phyloP scores from a whole-genome alignment of 2,329 filamentous ascomycete genomes.

The Trichoderma atrobrunneum region DNA sequence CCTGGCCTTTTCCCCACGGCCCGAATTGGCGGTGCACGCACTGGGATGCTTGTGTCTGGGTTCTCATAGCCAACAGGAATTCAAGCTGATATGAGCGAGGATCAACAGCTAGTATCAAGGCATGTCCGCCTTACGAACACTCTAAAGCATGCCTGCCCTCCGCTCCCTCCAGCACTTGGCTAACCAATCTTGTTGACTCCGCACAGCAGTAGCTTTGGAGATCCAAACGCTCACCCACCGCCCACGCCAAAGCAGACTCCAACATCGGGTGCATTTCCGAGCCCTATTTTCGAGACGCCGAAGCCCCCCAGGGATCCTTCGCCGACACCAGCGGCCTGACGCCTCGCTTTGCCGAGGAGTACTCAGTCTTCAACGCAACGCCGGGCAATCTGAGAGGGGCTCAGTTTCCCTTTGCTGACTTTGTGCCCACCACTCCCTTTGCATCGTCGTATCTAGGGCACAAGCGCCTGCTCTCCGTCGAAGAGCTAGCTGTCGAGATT shows the following conservation, averaged over 20 bases:
- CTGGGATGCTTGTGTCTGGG: conserved; percentile 23
- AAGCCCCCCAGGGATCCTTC: conserved; percentile 46
- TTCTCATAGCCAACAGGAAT: conserved; percentile 22
- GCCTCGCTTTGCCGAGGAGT: conserved; percentile 62
- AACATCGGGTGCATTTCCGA: conserved; percentile 51
- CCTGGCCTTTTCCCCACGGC: conserved; percentile 5
- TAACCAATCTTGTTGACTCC: conserved; percentile 10
- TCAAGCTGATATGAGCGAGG: conserved; percentile 60
- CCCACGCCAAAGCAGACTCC: conserved; percentile 59
- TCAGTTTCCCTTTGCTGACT: conserved; percentile 46
- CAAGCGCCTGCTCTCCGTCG: conserved; percentile 52
- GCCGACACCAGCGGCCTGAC: conserved; percentile 55
- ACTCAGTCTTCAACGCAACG: conserved; percentile 63
- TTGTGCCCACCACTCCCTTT: conserved; percentile 38
- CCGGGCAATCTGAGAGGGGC: conserved; percentile 55
- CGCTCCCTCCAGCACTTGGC: conserved; percentile 9
- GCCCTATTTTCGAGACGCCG: conserved; percentile 56
- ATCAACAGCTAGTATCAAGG: conserved; percentile 56
- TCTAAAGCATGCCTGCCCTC: conserved; percentile 21
- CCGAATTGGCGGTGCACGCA: conserved; percentile 19
- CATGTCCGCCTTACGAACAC: conserved; percentile 30
- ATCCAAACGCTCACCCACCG: conserved; percentile 59
- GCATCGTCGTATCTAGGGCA: conserved; percentile 33
- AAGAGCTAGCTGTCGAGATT: conserved; percentile 49
- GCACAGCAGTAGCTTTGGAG: conserved; percentile 53